Conservation (phyloP, 169 alveolate species). For the Eimeria falciformis region DNA sequence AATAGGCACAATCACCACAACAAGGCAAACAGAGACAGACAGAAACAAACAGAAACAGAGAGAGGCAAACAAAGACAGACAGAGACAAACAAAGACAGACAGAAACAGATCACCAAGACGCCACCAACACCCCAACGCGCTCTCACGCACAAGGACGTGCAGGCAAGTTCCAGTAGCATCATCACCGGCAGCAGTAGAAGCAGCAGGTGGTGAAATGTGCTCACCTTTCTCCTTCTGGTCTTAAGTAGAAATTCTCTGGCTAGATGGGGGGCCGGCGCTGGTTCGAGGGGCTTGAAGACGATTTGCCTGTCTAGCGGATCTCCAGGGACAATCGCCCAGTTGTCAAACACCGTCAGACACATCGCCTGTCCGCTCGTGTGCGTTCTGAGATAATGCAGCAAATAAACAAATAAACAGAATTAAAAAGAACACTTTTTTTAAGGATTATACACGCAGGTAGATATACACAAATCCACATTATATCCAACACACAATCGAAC, state of each 20-base stretch:
- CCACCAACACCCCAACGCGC: no score
- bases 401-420: not conserved
- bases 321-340: constrained; percentile 98
- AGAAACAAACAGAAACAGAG: no score
- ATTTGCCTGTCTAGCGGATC: constrained; percentile 99
- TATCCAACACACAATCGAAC: not conserved
- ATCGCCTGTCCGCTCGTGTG: constrained; percentile 98
- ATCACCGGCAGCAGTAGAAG: constrained; percentile 19
- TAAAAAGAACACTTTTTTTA: not conserved
- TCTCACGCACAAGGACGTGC: no score
- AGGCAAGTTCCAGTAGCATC: not conserved
- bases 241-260: constrained; percentile 99
- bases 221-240: constrained; percentile 97
- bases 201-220: no score
- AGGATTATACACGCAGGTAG: not conserved
- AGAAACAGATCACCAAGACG: no score
- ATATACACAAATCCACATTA: not conserved
- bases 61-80: no score
- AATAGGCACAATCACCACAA: not conserved
- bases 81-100: no score
- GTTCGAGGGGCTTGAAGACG: constrained; percentile 96
- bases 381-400: constrained; percentile 83
- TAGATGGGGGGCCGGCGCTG: constrained; percentile 97
- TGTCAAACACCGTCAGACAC: constrained; percentile 96
- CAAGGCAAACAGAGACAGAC: no score